phyloP scores from a whole-genome alignment of 164 flowering plant species.

The Platanus orientalis region DNA sequence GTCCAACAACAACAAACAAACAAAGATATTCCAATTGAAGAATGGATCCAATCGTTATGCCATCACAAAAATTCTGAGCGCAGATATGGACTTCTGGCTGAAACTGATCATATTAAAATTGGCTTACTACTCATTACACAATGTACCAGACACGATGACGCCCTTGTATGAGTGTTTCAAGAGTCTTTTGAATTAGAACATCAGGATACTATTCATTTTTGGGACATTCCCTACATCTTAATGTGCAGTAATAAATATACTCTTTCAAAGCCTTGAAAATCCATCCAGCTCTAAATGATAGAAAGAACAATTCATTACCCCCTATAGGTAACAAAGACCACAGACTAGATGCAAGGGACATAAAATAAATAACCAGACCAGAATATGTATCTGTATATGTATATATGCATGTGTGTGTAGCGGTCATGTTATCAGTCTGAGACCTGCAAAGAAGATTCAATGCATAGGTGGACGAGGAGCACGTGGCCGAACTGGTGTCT shows the following conservation, averaged over 20 bases:
- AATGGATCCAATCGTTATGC: no score
- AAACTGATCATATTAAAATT: no score
- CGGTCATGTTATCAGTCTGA: slow-evolving; percentile 6
- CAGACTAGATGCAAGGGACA: slow-evolving; percentile 17
- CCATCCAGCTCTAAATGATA: slow-evolving; percentile 34
- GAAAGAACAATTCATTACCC: no score
- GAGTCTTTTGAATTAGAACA: not conserved
- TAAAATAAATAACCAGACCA: slow-evolving; percentile 15
- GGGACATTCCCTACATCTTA: not conserved
- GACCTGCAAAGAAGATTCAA: slow-evolving; percentile 23
- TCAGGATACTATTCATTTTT: not conserved
- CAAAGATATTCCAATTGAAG: no score
- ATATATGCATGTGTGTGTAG: slow-evolving; percentile 23
- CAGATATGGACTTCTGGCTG: no score
- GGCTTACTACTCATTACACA: no score
- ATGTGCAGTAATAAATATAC: slow-evolving; percentile 11
- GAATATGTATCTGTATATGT: slow-evolving; percentile 22
- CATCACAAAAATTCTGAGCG: no score
- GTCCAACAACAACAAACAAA: no score
- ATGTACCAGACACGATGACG: not conserved
- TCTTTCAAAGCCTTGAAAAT: slow-evolving; percentile 31
- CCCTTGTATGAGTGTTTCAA: not conserved
- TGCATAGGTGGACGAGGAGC: slow-evolving; percentile 49
- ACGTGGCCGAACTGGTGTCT: slow-evolving; percentile 76
- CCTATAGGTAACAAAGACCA: slow-evolving; percentile 13